Base-by-base conservation (phyloP, 176 grass and related monocot genomes). In the Avena sativa region DNA sequence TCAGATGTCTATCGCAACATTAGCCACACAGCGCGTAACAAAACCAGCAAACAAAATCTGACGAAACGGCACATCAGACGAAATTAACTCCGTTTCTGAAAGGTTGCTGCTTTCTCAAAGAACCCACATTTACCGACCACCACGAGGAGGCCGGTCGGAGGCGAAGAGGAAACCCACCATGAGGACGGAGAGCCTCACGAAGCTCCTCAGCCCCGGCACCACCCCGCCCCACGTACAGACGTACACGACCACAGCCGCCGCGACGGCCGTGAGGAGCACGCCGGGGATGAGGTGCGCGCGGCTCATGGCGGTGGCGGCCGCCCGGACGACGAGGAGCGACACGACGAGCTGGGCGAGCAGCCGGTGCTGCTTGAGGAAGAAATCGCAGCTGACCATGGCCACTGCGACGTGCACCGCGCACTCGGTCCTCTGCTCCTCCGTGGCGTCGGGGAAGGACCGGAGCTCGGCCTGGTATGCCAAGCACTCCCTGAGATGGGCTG, bases 191-290 rank as follows among this genome's bases (percentile, higher is more conserved):
- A 84, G 61, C 64, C 74, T 62, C 40, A 84, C 40, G 64, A 88
- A 36, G 75, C 66, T 64, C 66, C 26, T 51, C 9, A 17, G 0
- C 16, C 81, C 75, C 0, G 44, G 66, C 28, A 30, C 87, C 65
- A 89, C 81, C 46, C 26, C n/a, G 81, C 75, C 46, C 28, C 43
- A 12, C 14, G 87, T 73, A 28, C 46, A 76, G 44, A 57, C 65
- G 66, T 43, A 84, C 20, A 69, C 81, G 55, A 84, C 19, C 20
- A 62, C 57, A 7, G 72, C 50, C 1, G 79, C 58, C 8, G 40
- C 28, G 40, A 51, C 60, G 26, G 5, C 51, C 12, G 62, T 26
- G 80, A 83, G 38, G 61, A 79, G 44, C 30, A 88, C 40, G 32
- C 60, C 11, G 28, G 63, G 81, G 81, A 78, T 5, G 62, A 83